Conservation (phyloP, 2,329 filamentous ascomycete genomes). For the Diaporthe helianthi region DNA sequence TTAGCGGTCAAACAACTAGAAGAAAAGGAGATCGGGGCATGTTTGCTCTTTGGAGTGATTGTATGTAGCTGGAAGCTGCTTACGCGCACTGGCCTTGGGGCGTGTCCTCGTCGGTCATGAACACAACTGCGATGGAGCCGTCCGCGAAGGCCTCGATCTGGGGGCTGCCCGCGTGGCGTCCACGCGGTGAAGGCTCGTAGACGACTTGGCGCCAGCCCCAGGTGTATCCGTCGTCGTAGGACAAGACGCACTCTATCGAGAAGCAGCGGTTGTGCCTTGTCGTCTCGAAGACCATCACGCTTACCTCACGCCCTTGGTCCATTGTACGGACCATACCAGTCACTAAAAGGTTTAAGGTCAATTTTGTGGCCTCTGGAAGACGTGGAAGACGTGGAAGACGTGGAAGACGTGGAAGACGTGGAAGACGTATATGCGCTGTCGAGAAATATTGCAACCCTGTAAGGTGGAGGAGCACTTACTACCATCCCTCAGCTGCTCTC, state of each 20-base stretch:
- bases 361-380: too few relatives aligned
- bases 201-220: constrained; percentile 51
- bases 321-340: constrained; percentile 48
- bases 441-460: neutral
- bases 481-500: constrained; percentile 49
- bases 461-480: constrained; percentile 37
- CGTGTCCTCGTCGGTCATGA: constrained; percentile 55
- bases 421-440: too few relatives aligned
- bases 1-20: too few relatives aligned
- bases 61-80: too few relatives aligned
- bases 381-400: too few relatives aligned
- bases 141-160: constrained; percentile 51
- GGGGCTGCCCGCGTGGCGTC: constrained; percentile 51
- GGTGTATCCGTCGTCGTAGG: constrained; percentile 51
- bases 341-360: constrained; percentile 38
- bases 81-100: constrained; percentile 39
- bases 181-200: constrained; percentile 43
- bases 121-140: constrained; percentile 50
- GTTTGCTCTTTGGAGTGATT: too few relatives aligned
- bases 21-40: too few relatives aligned
- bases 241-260: constrained; percentile 52
- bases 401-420: neutral
- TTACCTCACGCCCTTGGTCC: constrained; percentile 45
- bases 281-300: constrained; percentile 56
- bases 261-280: constrained; percentile 48